Percentiles rank a stretch among this genome's conserved stretches.
phyloP scores from a whole-genome alignment of 106 monocot genomes.

The Phalaenopsis equestris region DNA sequence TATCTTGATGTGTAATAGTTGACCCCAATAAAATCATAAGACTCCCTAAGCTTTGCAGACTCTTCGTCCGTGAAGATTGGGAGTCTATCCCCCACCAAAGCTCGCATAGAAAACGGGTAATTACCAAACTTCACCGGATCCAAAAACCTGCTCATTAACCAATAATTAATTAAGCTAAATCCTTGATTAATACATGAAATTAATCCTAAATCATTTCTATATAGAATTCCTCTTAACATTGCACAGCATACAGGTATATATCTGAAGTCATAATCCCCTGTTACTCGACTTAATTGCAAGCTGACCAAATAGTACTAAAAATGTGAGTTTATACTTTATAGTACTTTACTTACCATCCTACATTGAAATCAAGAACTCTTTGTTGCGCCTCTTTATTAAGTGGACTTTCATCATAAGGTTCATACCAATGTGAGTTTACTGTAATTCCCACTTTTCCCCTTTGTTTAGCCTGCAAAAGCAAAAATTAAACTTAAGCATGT shows the following conservation, averaged over 20 bases:
- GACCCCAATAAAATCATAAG: conserved; percentile 12
- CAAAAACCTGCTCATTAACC: neutral
- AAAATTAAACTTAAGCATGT: no score
- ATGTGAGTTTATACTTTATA: neutral
- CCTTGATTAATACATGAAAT: no score
- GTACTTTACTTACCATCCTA: neutral
- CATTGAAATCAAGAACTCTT: neutral
- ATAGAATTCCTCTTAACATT: no score
- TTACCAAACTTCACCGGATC: conserved; percentile 8
- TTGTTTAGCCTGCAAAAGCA: conserved; percentile 1
- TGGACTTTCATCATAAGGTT: neutral
- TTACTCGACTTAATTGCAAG: no score
- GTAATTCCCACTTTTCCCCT: conserved; percentile 12
- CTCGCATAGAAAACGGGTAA: conserved; percentile 9
- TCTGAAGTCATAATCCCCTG: no score
- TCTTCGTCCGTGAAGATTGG: neutral
- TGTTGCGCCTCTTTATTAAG: neutral
- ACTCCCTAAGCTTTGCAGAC: neutral
- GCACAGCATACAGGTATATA: no score
- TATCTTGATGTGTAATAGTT: conserved; percentile 12
- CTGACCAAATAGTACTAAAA: no score
- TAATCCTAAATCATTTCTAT: neutral
- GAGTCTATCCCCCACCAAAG: conserved; percentile 7
- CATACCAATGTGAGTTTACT: neutral
- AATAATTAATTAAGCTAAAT: no score